Percentiles rank a stretch among this genome's conserved stretches.
Conservation (phyloP, 352 stramenopile genomes). For the Poterioochromonas sp. region DNA sequence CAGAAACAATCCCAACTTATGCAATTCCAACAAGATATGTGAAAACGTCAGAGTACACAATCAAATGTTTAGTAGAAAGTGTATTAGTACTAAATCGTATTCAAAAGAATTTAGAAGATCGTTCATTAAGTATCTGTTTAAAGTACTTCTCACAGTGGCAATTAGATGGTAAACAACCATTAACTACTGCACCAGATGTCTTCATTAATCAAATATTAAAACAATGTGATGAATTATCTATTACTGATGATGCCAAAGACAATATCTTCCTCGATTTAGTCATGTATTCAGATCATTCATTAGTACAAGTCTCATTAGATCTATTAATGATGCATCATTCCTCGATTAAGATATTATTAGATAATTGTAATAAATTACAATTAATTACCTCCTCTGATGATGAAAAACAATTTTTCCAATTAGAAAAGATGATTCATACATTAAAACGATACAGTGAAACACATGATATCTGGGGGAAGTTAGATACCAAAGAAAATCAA, state of each 20-base stretch:
- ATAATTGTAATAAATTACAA: slow-evolving; percentile 37
- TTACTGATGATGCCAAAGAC: slow-evolving; percentile 31
- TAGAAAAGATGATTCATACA: slow-evolving; percentile 28
- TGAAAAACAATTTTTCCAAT: slow-evolving; percentile 30
- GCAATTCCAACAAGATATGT: slow-evolving; percentile 31
- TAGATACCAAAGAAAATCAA: slow-evolving; percentile 32
- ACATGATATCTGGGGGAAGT: slow-evolving; percentile 41
- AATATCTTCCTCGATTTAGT: slow-evolving; percentile 42
- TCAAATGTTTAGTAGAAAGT: slow-evolving; percentile 39
- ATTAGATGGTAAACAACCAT: neutral
- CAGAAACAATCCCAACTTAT: neutral
- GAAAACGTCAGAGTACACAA: slow-evolving; percentile 35
- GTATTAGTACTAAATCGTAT: slow-evolving; percentile 35
- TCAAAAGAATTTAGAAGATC: slow-evolving; percentile 28
- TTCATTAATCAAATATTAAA: slow-evolving; percentile 1
- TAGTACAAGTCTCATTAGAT: slow-evolving; percentile 41
- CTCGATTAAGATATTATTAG: slow-evolving; percentile 29
- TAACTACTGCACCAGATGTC: neutral
- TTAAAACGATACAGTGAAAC: slow-evolving; percentile 34
- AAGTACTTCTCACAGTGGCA: neutral
- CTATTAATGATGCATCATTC: slow-evolving; percentile 42
- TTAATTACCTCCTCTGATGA: slow-evolving; percentile 33
- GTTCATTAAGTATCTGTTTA: slow-evolving; percentile 6
- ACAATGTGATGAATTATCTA: slow-evolving; percentile 7
- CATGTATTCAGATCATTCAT: slow-evolving; percentile 38